These are phyloP conservation scores for Yamadazyma dendronema DNA, from an alignment of 1,139 yeast genomes.

Conservation along the genomic window DNA sequence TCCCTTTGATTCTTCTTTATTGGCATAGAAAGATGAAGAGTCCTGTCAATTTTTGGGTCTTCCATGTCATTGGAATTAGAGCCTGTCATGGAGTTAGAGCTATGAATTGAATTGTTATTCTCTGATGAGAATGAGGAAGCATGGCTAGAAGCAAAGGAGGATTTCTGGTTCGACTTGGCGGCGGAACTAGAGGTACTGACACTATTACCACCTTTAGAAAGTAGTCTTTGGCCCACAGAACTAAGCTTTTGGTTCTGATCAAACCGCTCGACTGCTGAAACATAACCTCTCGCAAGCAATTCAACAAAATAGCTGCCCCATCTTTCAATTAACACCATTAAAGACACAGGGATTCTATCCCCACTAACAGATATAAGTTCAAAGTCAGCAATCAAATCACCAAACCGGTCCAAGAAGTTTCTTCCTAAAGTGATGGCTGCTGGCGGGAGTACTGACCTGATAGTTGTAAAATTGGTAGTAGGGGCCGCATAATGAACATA, in stretches of 20 bases:
- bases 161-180: slow-evolving; percentile 8
- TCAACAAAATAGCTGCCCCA: slow-evolving; percentile 74
- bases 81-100: neutral
- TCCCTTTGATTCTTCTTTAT: slow-evolving; percentile 29
- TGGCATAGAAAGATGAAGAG: slow-evolving; percentile 24
- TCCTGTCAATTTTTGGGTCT: slow-evolving; percentile 5
- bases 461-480: slow-evolving; percentile 60
- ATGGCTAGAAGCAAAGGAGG: slow-evolving; percentile 15
- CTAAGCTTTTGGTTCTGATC: slow-evolving; percentile 30
- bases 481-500: slow-evolving; percentile 80
- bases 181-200: slow-evolving; percentile 10
- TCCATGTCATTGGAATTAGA: neutral
- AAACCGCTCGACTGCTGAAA: slow-evolving; percentile 51
- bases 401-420: slow-evolving; percentile 68
- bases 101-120: slow-evolving; percentile 1
- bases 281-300: slow-evolving; percentile 60
- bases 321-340: slow-evolving; percentile 59
- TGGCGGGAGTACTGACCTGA: slow-evolving; percentile 68
- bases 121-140: slow-evolving; percentile 9
- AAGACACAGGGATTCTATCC: slow-evolving; percentile 59
- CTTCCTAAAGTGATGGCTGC: slow-evolving; percentile 76
- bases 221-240: slow-evolving; percentile 11
- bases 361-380: slow-evolving; percentile 70
- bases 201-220: slow-evolving; percentile 6
- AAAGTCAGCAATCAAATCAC: slow-evolving; percentile 64